Evolutionary conservation across 2,329 filamentous ascomycete species (phyloP).

Genomic region (Xylariaceae sp.): DNA sequence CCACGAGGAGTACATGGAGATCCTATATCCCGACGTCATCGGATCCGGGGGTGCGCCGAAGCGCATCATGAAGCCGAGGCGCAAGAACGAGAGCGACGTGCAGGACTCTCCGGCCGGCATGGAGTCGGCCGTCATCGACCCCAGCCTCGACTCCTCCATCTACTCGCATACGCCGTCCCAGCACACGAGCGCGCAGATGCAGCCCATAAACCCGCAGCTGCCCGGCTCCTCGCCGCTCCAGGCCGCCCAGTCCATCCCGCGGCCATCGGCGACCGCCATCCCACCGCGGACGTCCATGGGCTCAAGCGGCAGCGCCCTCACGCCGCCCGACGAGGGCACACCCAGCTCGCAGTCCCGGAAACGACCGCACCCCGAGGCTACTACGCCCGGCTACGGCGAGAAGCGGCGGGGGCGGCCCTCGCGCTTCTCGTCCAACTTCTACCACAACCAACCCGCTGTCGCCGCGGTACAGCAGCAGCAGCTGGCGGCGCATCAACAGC

Average conservation of each 20-base stretch:
- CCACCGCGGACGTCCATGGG: conserved; percentile 32
- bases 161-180: conserved; percentile 16
- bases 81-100: conserved; percentile 37
- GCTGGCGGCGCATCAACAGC: too few species aligned
- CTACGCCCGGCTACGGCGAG: conserved; percentile 11
- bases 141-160: conserved; percentile 16
- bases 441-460: too few species aligned
- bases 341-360: conserved; percentile 34
- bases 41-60: conserved; percentile 53
- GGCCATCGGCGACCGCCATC: conserved; percentile 27
- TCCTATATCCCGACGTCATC: conserved; percentile 52
- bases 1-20: conserved; percentile 53
- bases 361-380: conserved; percentile 17
- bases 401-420: conserved; percentile 26
- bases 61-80: conserved; percentile 47
- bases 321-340: conserved; percentile 46
- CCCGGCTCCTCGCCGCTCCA: conserved; percentile 17
- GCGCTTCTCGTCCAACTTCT: conserved; percentile 25
- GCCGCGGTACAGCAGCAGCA: too few species aligned
- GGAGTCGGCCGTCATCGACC: conserved; percentile 33
- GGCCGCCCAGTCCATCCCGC: conserved; percentile 20
- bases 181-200: conserved; percentile 11
- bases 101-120: conserved; percentile 38
- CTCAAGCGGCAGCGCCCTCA: conserved; percentile 37
- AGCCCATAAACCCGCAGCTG: conserved; percentile 10